Base-by-base conservation (phyloP, 371 early-diverging fungal genomes). In the Saksenaea oblongispora region DNA sequence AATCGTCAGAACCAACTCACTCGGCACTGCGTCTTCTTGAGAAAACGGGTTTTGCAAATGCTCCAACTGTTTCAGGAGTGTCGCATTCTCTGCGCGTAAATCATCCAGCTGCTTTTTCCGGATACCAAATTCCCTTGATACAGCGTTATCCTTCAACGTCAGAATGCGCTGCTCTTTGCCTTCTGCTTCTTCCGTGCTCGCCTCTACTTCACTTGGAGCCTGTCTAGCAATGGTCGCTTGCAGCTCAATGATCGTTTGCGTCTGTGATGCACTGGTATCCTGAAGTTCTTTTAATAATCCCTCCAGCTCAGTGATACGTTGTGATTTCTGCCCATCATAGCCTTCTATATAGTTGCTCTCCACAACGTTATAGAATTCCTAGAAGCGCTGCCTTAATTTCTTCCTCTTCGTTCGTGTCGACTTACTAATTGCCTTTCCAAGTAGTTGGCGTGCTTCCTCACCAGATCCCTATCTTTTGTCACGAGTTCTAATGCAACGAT, bases 101-200 rank as follows among this genome's bases (percentile, higher is more conserved):
- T 84, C 75, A 14, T 86, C 74, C 15, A 93, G 75, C 60, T 79
- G 85, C 5, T 74, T 69, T 47, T 87, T 76, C n/a, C 93, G 87
- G 28, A 90, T 83, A 22, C 85, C 85, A 55, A 78, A 80, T 53
- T 89, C 89, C 13, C 59, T 69, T 1, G 87, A 74, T 2, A 90
- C 84, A 5, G 94, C 95, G 66, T 92, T 94, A 34, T 91, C 89
- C 15, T 77, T 76, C 5, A 94, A 70, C 72, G 87, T 82, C 56
- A 95, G 72, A 7, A 93, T 78, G 42, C 88, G 78, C 0, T 85
- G 83, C 15, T 80, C 83, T 15, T 42, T 31, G 34, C 35, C 18
- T 15, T 10, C 34, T 34, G 9, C 22, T 2, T 47, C 28, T 13
- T 13, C 44, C 11, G 51, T 24, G 5, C 9, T 13, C 17, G 18